These are phyloP conservation scores for Terfezia boudieri DNA, from an alignment of 495 filamentous ascomycete genomes.

Conservation along the genomic window DNA sequence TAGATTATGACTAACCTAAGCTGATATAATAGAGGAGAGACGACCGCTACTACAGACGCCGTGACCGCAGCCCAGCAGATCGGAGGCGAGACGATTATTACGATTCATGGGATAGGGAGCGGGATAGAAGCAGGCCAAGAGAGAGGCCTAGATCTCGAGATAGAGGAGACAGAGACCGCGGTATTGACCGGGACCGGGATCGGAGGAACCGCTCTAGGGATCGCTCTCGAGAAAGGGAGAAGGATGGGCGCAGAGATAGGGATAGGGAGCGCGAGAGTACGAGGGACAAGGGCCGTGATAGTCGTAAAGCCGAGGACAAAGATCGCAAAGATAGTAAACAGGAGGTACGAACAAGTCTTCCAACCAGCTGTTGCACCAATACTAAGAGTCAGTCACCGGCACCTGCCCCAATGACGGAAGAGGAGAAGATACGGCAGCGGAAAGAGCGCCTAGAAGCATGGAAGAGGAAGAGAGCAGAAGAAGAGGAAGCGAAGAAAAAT, in stretches of 20 bases:
- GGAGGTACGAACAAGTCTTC: slow-evolving; percentile 32
- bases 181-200: slow-evolving; percentile 39
- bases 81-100: not conserved
- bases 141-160: slow-evolving; percentile 28
- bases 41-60: slow-evolving; percentile 13
- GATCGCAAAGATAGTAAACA: slow-evolving; percentile 47
- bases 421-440: slow-evolving; percentile 64
- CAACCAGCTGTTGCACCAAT: too few relatives aligned
- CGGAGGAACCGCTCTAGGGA: slow-evolving; percentile 41
- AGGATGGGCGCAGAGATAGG: slow-evolving; percentile 30
- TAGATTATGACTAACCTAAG: slow-evolving; percentile 3
- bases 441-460: slow-evolving; percentile 72
- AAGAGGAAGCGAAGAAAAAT: slow-evolving; percentile 55
- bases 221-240: slow-evolving; percentile 40
- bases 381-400: slow-evolving; percentile 36
- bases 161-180: slow-evolving; percentile 29
- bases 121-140: slow-evolving; percentile 31
- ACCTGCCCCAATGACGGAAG: slow-evolving; percentile 39
- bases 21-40: slow-evolving; percentile 12
- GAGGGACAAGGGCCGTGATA: slow-evolving; percentile 63
- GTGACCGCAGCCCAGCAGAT: not conserved
- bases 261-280: slow-evolving; percentile 10
- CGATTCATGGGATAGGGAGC: slow-evolving; percentile 27
- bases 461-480: slow-evolving; percentile 69
- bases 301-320: slow-evolving; percentile 43